These are phyloP conservation scores for Sordaria brevicollis DNA, from an alignment of 495 filamentous ascomycete species.

Conservation along the genomic window DNA sequence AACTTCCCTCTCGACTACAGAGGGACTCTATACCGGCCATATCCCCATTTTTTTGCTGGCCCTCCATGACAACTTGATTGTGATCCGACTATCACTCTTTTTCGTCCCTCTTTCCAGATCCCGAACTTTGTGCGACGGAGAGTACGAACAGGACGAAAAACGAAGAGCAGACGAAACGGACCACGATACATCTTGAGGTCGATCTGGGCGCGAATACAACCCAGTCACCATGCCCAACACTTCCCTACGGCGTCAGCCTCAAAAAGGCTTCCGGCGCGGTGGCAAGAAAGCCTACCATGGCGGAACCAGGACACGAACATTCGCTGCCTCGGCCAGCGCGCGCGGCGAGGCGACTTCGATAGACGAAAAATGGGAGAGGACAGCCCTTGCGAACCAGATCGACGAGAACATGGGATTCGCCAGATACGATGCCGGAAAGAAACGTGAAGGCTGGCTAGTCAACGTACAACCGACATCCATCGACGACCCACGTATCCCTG, in stretches of 20 bases:
- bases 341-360: constrained; percentile 74
- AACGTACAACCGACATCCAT: constrained; percentile 87
- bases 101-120: background rate
- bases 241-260: constrained; percentile 29
- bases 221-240: constrained; percentile 35
- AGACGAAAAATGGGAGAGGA: constrained; percentile 76
- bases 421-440: constrained; percentile 81
- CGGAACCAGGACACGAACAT: constrained; percentile 45
- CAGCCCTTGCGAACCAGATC: constrained; percentile 74
- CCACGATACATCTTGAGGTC: background rate
- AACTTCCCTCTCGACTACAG: background rate
- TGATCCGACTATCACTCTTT: background rate
- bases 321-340: constrained; percentile 63
- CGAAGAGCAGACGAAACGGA: background rate
- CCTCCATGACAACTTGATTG: background rate
- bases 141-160: background rate
- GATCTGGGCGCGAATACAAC: background rate
- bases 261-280: constrained; percentile 43
- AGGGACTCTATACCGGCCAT: background rate
- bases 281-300: constrained; percentile 48
- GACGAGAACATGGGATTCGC: constrained; percentile 91
- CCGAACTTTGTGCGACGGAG: background rate
- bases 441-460: constrained; percentile 82
- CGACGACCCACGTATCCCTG: constrained; percentile 71
- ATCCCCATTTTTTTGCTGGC: background rate